phyloP scores from a whole-genome alignment of 1,284 basidiomycete species.

The Thelephora terrestris region DNA sequence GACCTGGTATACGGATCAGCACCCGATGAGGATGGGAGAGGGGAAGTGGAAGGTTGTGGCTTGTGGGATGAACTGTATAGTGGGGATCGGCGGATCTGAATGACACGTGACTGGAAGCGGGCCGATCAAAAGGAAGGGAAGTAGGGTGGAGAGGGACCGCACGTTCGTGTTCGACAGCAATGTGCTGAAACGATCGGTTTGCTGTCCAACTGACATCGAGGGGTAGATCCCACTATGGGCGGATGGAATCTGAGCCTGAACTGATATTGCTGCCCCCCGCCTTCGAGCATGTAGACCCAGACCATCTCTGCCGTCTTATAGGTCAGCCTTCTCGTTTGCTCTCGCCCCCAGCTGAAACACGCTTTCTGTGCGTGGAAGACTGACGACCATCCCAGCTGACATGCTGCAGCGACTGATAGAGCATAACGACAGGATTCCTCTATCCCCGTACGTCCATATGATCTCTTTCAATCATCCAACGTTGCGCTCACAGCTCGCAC shows the following conservation, averaged over 20 bases:
- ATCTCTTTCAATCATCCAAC: constrained; percentile 14
- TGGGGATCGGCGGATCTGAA: no score
- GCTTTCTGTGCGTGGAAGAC: constrained; percentile 2
- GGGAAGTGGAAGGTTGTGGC: constrained; percentile 9
- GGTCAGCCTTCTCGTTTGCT: constrained; percentile 34
- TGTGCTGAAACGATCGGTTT: no score
- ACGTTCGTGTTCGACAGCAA: no score
- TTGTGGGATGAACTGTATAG: neutral
- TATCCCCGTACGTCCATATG: constrained; percentile 56
- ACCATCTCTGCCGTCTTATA: constrained; percentile 78
- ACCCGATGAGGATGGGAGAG: constrained; percentile 3
- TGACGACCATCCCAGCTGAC: constrained; percentile 48
- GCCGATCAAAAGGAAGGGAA: no score
- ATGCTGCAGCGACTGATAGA: constrained; percentile 88
- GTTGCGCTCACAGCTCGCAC: constrained; percentile 12
- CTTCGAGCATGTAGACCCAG: constrained; percentile 71
- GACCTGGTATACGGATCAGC: neutral
- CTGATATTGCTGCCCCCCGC: constrained; percentile 64
- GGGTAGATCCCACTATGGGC: constrained; percentile 43
- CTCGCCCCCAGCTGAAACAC: constrained; percentile 4
- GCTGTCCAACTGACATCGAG: no score
- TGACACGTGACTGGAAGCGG: neutral
- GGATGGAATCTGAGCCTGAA: constrained; percentile 58
- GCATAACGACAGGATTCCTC: constrained; percentile 89
- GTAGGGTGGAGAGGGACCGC: no score